Percentiles rank a stretch among this genome's conserved stretches.
Evolutionary conservation across 768 basidiomycete species (phyloP).

Genomic region (Amanita fuliginea): DNA sequence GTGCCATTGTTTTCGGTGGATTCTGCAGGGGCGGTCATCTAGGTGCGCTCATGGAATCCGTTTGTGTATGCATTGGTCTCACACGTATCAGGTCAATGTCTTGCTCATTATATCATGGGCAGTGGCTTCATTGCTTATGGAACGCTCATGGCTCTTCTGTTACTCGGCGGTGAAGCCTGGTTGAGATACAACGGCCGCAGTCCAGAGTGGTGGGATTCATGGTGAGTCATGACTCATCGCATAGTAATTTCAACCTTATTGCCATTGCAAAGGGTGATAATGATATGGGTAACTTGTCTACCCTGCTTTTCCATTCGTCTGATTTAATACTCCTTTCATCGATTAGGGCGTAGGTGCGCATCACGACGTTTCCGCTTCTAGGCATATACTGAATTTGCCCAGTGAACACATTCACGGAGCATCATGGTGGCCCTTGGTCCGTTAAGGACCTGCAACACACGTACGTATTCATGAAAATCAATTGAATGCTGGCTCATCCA

Average conservation of each 20-base stretch:
- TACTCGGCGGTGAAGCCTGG: constrained; percentile 74
- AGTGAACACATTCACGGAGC: constrained; percentile 93
- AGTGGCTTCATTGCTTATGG: constrained; percentile 87
- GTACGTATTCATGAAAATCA: constrained; percentile 30
- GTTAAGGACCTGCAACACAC: constrained; percentile 95
- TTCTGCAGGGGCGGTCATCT: constrained; percentile 74
- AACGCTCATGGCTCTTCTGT: constrained; percentile 65
- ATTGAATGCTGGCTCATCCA: background rate
- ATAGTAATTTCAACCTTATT: background rate
- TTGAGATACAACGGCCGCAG: constrained; percentile 56
- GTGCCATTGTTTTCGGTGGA: constrained; percentile 59
- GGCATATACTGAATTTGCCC: background rate
- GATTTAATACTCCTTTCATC: background rate
- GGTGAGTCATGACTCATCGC: constrained; percentile 27
- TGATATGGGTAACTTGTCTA: constrained; percentile 32
- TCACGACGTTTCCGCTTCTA: background rate
- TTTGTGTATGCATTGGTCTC: background rate
- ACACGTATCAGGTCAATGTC: constrained; percentile 51
- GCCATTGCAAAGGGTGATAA: constrained; percentile 27
- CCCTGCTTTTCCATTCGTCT: constrained; percentile 1
- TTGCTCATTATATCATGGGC: constrained; percentile 86
- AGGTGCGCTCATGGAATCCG: constrained; percentile 18
- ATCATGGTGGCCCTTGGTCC: constrained; percentile 72
- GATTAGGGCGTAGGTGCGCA: constrained; percentile 45
- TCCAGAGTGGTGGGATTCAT: constrained; percentile 83